Evolutionary conservation across 2,329 filamentous ascomycete species (phyloP).

Genomic region (Ceratocystis ficicola): DNA sequence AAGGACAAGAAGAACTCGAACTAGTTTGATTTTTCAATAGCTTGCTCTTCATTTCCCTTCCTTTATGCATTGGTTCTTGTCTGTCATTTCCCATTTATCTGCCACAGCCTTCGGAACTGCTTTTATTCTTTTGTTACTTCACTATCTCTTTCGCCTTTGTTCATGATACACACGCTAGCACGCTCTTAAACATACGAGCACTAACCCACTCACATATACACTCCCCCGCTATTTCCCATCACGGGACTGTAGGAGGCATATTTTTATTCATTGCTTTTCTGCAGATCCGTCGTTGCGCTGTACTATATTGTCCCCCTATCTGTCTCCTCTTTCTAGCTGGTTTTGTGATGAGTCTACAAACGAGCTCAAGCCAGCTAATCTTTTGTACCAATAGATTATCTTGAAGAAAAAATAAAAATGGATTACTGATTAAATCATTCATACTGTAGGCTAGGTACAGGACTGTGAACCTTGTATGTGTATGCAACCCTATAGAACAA

Average conservation of each 20-base stretch:
- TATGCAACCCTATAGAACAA: not conserved
- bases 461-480: not conserved
- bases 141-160: conserved; percentile 5
- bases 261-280: not conserved
- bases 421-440: too few species aligned
- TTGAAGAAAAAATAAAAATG: not conserved
- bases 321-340: not conserved
- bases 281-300: not conserved
- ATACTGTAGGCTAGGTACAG: too few species aligned
- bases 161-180: conserved; percentile 17
- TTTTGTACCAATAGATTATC: conserved; percentile 20
- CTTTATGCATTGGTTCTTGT: not conserved
- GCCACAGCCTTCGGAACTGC: not conserved
- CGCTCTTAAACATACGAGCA: not conserved
- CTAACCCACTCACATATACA: conserved; percentile 9
- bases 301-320: conserved; percentile 6
- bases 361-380: not conserved
- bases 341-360: not conserved
- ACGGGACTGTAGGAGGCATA: not conserved
- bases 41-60: not conserved
- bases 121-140: not conserved
- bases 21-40: not conserved
- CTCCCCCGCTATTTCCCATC: not conserved
- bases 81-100: not conserved
- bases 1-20: conserved; percentile 24